A percentile compares a stretch with the other conserved stretches of the same genome.
Conservation (phyloP, 1,284 basidiomycete genomes). For the Ceratobasidium sp. region DNA sequence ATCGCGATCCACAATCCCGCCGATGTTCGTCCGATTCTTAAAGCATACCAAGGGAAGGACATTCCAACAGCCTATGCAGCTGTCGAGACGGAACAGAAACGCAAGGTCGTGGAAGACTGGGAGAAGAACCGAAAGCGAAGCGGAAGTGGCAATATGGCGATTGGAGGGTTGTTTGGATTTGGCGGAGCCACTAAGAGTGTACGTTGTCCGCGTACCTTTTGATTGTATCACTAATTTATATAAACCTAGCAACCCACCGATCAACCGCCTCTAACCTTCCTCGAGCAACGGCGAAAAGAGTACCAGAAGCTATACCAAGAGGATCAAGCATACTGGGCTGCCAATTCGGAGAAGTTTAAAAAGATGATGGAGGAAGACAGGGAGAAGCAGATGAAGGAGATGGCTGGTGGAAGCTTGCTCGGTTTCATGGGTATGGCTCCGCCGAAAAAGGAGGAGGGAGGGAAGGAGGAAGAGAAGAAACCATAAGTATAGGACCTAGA, state of each 20-base stretch:
- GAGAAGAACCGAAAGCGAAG: constrained; percentile 69
- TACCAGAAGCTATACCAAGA: constrained; percentile 88
- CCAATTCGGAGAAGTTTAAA: constrained; percentile 88
- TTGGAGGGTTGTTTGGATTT: constrained; percentile 57
- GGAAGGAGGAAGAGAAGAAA: constrained; percentile 18
- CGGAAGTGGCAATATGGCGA: constrained; percentile 57
- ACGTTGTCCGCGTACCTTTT: not conserved
- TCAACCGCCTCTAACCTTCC: constrained; percentile 79
- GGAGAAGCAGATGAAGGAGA: constrained; percentile 77
- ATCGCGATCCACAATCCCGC: constrained; percentile 87
- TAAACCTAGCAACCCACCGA: constrained; percentile 55
- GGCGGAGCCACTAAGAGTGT: constrained; percentile 37
- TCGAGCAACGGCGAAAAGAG: constrained; percentile 90
- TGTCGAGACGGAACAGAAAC: constrained; percentile 85
- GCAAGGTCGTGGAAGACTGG: constrained; percentile 87
- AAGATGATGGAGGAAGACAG: constrained; percentile 85
- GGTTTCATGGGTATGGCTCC: constrained; percentile 51
- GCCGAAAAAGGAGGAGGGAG: constrained; percentile 29
- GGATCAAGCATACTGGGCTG: constrained; percentile 88
- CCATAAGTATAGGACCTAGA: not conserved
- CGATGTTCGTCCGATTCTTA: constrained; percentile 90
- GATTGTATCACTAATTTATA: constrained; percentile 37
- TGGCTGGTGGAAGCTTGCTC: constrained; percentile 64
- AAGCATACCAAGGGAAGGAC: constrained; percentile 89
- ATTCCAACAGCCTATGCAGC: constrained; percentile 92